Percentiles rank a stretch among this genome's conserved stretches.
phyloP scores from a whole-genome alignment of 495 filamentous ascomycete genomes.

The Aspergillus baeticus region DNA sequence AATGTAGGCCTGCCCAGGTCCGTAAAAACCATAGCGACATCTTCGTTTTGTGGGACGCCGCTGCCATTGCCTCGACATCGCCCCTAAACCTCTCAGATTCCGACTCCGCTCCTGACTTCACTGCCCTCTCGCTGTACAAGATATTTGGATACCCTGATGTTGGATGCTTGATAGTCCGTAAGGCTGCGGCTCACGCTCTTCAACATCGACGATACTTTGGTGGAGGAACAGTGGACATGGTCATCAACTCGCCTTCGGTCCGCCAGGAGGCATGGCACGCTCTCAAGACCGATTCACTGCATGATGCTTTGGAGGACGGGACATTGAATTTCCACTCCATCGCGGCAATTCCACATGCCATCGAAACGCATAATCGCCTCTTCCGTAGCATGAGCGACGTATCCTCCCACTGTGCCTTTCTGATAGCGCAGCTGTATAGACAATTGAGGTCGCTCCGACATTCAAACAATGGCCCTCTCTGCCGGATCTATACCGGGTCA shows the following conservation, averaged over 20 bases:
- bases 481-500: constrained; percentile 51
- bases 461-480: constrained; percentile 55
- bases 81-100: constrained; percentile 61
- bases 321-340: constrained; percentile 79
- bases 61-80: constrained; percentile 67
- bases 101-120: constrained; percentile 67
- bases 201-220: constrained; percentile 69
- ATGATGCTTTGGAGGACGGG: constrained; percentile 73
- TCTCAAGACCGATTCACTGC: constrained; percentile 55
- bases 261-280: constrained; percentile 52
- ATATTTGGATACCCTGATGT: constrained; percentile 81
- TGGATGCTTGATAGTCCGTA: constrained; percentile 67
- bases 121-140: constrained; percentile 73
- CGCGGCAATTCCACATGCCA: constrained; percentile 65
- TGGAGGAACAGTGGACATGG: constrained; percentile 73
- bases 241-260: constrained; percentile 51
- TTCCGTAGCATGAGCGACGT: constrained; percentile 63
- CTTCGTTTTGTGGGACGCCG: constrained; percentile 71
- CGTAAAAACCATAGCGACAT: constrained; percentile 48
- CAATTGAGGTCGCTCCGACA: constrained; percentile 55
- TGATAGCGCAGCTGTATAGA: constrained; percentile 51
- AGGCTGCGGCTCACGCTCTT: constrained; percentile 60
- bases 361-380: constrained; percentile 61
- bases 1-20: constrained; percentile 55
- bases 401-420: constrained; percentile 59